phyloP scores from a whole-genome alignment of 495 filamentous ascomycete species.

The Xylaria bambusicola region DNA sequence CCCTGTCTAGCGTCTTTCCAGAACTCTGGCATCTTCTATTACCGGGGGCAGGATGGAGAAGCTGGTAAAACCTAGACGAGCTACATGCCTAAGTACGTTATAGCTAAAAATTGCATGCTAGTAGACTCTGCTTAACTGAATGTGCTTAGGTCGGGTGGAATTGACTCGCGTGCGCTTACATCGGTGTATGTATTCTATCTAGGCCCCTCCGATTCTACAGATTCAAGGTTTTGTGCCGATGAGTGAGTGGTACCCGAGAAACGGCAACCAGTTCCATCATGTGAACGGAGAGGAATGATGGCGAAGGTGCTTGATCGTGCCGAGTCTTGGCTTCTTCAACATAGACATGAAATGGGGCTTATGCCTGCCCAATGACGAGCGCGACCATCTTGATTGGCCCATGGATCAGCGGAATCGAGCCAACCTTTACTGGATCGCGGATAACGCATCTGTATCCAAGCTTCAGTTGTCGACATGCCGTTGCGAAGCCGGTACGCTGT shows the following conservation, averaged over 20 bases:
- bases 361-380: conserved; percentile 6
- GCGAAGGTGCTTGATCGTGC: too few relatives aligned
- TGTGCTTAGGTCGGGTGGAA: too few relatives aligned
- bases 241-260: too few relatives aligned
- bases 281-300: too few relatives aligned
- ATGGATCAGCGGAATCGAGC: conserved; percentile 9
- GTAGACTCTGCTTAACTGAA: too few relatives aligned
- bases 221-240: too few relatives aligned
- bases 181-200: too few relatives aligned
- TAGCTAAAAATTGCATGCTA: background rate
- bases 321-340: background rate
- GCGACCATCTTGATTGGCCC: conserved; percentile 12
- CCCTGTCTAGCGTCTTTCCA: conserved; percentile 14
- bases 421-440: conserved; percentile 17
- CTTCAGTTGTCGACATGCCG: background rate
- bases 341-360: background rate
- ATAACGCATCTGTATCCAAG: conserved; percentile 11
- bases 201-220: too few relatives aligned
- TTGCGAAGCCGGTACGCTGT: background rate
- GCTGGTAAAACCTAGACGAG: background rate
- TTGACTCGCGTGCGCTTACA: too few relatives aligned
- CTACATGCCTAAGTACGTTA: too few relatives aligned
- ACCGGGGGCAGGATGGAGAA: background rate
- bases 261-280: too few relatives aligned
- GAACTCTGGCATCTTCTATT: conserved; percentile 5